These are phyloP conservation scores for Colletotrichum musicola DNA, from an alignment of 2,329 filamentous ascomycete species.

Conservation along the genomic window DNA sequence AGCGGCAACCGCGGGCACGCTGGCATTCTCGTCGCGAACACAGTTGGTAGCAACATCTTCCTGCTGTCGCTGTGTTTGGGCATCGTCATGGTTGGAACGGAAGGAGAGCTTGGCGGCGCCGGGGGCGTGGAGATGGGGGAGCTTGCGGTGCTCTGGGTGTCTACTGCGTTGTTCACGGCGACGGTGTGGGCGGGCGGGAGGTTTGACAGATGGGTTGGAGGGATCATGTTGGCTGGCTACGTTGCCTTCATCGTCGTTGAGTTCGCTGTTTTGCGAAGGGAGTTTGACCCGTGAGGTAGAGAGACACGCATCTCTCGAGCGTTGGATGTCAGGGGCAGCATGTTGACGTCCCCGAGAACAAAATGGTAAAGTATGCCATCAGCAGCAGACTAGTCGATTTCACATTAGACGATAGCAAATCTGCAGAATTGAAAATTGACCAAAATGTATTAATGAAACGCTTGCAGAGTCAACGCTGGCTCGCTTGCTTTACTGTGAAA, in stretches of 20 bases:
- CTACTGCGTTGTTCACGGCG: conserved; percentile 38
- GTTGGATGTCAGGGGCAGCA: not conserved
- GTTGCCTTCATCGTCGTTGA: conserved; percentile 40
- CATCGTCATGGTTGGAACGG: conserved; percentile 45
- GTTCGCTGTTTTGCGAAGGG: conserved; percentile 33
- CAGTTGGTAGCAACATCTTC: conserved; percentile 68
- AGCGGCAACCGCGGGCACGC: conserved; percentile 59
- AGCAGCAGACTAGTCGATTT: not conserved
- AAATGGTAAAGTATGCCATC: not conserved
- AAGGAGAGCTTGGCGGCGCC: conserved; percentile 25
- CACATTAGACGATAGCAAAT: not conserved
- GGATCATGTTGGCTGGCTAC: conserved; percentile 36
- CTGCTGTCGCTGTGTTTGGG: conserved; percentile 64
- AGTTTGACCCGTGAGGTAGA: not conserved
- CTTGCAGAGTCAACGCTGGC: conserved; percentile 17
- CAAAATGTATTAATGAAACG: not conserved
- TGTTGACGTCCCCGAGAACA: not conserved
- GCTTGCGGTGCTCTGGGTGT: conserved; percentile 39
- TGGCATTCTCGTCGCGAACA: conserved; percentile 65
- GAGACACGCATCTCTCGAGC: not conserved
- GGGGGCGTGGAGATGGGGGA: conserved; percentile 35
- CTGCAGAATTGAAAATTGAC: not conserved
- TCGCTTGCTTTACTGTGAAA: conserved; percentile 7
- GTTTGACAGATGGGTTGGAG: conserved; percentile 31
- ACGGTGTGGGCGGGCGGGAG: conserved; percentile 41